Percentiles rank a stretch among this genome's conserved stretches.
Conservation (phyloP, 805 yeast genomes). For the Yarrowia yakushimensis region DNA sequence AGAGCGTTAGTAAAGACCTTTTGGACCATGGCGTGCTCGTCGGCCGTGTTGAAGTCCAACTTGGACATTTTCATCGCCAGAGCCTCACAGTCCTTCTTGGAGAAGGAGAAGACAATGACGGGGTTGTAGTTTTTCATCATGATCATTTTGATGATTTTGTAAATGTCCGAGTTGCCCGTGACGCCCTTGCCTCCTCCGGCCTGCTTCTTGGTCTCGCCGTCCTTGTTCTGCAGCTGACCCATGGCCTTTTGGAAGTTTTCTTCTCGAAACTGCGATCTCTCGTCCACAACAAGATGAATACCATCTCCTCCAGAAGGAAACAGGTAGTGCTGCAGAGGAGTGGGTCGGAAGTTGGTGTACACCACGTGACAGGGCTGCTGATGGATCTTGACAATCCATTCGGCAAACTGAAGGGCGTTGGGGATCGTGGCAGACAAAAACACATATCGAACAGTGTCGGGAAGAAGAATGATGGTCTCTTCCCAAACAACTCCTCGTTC, state of each 20-base stretch:
- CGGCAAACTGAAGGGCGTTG: constrained; percentile 96
- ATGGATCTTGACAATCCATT: constrained; percentile 96
- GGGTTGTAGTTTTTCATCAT: constrained; percentile 96
- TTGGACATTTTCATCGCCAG: constrained; percentile 94
- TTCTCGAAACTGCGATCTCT: constrained; percentile 91
- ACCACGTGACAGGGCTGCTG: constrained; percentile 97
- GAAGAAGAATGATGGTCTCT: constrained; percentile 91
- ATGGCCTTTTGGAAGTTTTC: constrained; percentile 98
- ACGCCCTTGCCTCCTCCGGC: constrained; percentile 85
- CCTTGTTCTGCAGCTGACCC: constrained; percentile 80
- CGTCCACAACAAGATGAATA: constrained; percentile 95
- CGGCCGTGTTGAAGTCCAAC: constrained; percentile 88
- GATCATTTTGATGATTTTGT: constrained; percentile 96
- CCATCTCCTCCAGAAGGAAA: constrained; percentile 99
- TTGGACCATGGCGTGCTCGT: constrained; percentile 85
- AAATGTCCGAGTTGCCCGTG: constrained; percentile 78
- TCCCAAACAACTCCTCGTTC: constrained; percentile 99
- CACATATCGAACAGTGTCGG: constrained; percentile 93
- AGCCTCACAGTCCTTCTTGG: constrained; percentile 94
- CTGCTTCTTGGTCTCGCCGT: constrained; percentile 81
- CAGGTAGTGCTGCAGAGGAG: constrained; percentile 94
- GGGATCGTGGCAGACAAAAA: constrained; percentile 96
- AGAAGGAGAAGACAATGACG: constrained; percentile 96
- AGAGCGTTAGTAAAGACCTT: constrained; percentile 91
- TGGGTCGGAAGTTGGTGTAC: constrained; percentile 97